These are phyloP conservation scores for Malassezia sympodialis DNA, from an alignment of 1,284 basidiomycete genomes.

Conservation along the genomic window DNA sequence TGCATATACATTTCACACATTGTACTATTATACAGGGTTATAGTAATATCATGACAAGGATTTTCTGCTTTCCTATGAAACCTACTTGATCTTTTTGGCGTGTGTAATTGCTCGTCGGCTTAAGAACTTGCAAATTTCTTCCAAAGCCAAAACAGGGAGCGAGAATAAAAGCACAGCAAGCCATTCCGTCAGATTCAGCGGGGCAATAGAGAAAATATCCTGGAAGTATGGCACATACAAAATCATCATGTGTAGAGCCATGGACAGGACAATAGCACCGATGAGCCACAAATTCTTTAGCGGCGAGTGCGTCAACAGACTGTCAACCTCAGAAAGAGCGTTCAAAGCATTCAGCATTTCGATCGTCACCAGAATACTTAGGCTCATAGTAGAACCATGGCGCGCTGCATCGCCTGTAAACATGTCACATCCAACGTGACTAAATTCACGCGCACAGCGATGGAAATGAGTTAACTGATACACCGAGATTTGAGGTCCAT, in stretches of 20 bases:
- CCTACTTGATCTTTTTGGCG: neutral
- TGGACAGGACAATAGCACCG: constrained; percentile 63
- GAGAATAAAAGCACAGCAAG: constrained; percentile 82
- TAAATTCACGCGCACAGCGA: constrained; percentile 61
- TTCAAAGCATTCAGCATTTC: constrained; percentile 99
- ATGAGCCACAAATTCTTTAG: constrained; percentile 84
- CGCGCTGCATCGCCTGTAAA: constrained; percentile 71
- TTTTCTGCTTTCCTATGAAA: neutral
- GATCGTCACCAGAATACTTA: constrained; percentile 82
- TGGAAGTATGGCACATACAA: constrained; percentile 32
- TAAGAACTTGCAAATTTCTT: constrained; percentile 80
- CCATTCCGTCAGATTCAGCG: constrained; percentile 86
- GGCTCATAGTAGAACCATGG: constrained; percentile 80
- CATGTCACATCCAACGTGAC: constrained; percentile 83
- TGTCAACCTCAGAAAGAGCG: constrained; percentile 95
- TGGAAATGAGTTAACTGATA: constrained; percentile 67
- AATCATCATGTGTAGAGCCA: constrained; percentile 61
- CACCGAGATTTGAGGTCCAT: constrained; percentile 85
- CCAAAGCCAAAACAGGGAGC: constrained; percentile 76
- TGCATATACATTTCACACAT: neutral
- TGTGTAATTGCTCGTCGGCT: constrained; percentile 46
- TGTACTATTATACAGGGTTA: neutral
- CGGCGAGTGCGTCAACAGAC: constrained; percentile 70
- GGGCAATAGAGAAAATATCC: constrained; percentile 68
- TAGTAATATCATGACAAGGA: neutral